Evolutionary conservation across 169 alveolate species (phyloP).

Genomic region (Plasmodium inui): DNA sequence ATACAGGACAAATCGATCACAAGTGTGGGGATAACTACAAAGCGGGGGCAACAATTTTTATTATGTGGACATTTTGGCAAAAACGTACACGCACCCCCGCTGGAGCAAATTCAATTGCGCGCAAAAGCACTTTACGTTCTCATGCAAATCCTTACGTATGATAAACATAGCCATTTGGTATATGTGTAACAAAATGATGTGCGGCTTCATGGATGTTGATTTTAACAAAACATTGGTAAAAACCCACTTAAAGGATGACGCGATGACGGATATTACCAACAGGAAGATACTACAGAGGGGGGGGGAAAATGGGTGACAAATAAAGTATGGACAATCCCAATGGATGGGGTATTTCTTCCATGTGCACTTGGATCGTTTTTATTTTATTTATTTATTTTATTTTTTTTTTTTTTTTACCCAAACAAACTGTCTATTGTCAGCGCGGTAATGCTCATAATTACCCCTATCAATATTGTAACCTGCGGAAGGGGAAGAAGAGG

Average conservation of each 20-base stretch:
- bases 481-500: neutral
- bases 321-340: neutral
- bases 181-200: conserved; percentile 34
- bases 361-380: neutral
- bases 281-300: conserved; percentile 6
- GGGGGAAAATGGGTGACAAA: neutral
- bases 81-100: neutral
- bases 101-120: neutral
- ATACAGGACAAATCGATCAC: conserved; percentile 24
- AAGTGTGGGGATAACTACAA: conserved; percentile 36
- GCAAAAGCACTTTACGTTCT: neutral
- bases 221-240: conserved; percentile 36
- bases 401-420: conserved; percentile 34
- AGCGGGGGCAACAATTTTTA: neutral
- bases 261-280: conserved; percentile 27
- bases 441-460: conserved; percentile 49
- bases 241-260: conserved; percentile 55
- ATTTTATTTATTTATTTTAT: neutral
- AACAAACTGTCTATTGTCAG: conserved; percentile 46
- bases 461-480: conserved; percentile 56
- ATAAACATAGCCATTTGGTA: conserved; percentile 46
- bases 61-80: neutral
- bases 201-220: conserved; percentile 45
- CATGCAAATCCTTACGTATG: conserved; percentile 25
- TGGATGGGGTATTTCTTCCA: neutral